phyloP scores from a whole-genome alignment of 2,329 filamentous ascomycete genomes.

The Incumbomyces delicatus region DNA sequence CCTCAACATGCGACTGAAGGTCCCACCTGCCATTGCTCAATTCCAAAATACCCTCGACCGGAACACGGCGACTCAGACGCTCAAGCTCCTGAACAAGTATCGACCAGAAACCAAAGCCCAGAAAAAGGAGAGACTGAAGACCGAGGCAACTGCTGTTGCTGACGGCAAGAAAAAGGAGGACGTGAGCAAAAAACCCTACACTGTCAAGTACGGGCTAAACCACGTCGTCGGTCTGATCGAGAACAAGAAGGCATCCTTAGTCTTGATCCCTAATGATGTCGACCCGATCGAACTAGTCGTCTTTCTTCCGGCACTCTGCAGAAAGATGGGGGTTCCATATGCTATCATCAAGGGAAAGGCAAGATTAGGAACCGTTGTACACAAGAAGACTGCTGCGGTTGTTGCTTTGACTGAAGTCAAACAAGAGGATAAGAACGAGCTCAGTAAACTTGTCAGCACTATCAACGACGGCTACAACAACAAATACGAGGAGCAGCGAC shows the following conservation, averaged over 20 bases:
- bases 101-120: conserved; percentile 96
- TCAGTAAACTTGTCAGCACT: conserved; percentile 89
- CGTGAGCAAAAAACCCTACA: conserved; percentile 98
- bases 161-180: conserved; percentile 99
- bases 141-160: conserved; percentile 95
- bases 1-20: conserved; percentile 96
- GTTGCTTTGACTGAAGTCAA: conserved; percentile 94
- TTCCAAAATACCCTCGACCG: conserved; percentile 96
- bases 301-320: conserved; percentile 97
- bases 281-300: conserved; percentile 99
- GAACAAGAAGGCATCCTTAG: conserved; percentile 99
- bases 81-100: conserved; percentile 99
- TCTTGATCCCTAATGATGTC: conserved; percentile 98
- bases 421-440: conserved; percentile 95
- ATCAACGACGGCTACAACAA: conserved; percentile 98
- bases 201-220: conserved; percentile 99
- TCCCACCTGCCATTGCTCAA: conserved; percentile 91
- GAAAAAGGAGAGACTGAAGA: conserved; percentile 99
- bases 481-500: conserved; percentile 83
- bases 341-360: conserved; percentile 99
- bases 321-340: conserved; percentile 99
- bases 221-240: conserved; percentile 94
- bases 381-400: conserved; percentile 99
- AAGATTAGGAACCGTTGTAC: conserved; percentile 93
- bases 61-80: conserved; percentile 90